These are phyloP conservation scores for Gliomastix tumulicola DNA, from an alignment of 2,329 filamentous ascomycete species.

Conservation along the genomic window DNA sequence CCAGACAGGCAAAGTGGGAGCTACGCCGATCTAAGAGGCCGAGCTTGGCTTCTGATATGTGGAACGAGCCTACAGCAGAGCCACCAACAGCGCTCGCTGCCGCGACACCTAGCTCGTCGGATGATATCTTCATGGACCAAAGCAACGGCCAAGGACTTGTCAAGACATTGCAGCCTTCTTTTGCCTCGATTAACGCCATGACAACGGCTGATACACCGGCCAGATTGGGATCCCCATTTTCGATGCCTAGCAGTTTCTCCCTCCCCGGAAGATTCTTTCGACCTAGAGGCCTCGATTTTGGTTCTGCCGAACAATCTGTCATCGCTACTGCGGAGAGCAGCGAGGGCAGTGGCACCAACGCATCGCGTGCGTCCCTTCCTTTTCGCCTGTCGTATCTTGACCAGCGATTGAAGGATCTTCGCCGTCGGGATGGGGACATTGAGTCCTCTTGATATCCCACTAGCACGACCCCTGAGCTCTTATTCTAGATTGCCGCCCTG, in stretches of 20 bases:
- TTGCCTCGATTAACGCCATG: slow-evolving; percentile 1
- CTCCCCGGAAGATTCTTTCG: slow-evolving; percentile 60
- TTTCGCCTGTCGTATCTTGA: slow-evolving; percentile 51
- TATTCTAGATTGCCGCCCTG: too few relatives aligned
- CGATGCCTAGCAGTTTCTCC: slow-evolving; percentile 45
- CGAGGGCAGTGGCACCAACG: too few relatives aligned
- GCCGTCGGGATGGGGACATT: slow-evolving; percentile 31
- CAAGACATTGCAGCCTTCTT: slow-evolving; percentile 16
- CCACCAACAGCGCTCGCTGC: too few relatives aligned
- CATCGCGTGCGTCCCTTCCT: slow-evolving; percentile 32
- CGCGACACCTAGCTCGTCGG: slow-evolving; percentile 20
- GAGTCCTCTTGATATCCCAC: too few relatives aligned
- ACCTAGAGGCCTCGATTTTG: too few relatives aligned
- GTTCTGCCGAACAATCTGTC: too few relatives aligned
- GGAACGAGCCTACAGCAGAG: slow-evolving; percentile 37
- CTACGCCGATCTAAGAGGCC: slow-evolving; percentile 43
- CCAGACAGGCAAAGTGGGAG: slow-evolving; percentile 37
- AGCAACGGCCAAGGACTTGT: slow-evolving; percentile 34
- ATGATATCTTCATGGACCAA: slow-evolving; percentile 32
- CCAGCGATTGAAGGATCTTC: slow-evolving; percentile 47
- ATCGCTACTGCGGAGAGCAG: too few relatives aligned
- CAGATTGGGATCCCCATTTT: slow-evolving; percentile 55
- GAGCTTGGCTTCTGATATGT: slow-evolving; percentile 47
- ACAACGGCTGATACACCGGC: slow-evolving; percentile 29
- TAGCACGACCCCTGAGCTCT: too few relatives aligned